A percentile compares a stretch with the other conserved stretches of the same genome.
These are phyloP conservation scores for Salix udensis DNA, from an alignment of 345 rosid species.

Conservation along the genomic window DNA sequence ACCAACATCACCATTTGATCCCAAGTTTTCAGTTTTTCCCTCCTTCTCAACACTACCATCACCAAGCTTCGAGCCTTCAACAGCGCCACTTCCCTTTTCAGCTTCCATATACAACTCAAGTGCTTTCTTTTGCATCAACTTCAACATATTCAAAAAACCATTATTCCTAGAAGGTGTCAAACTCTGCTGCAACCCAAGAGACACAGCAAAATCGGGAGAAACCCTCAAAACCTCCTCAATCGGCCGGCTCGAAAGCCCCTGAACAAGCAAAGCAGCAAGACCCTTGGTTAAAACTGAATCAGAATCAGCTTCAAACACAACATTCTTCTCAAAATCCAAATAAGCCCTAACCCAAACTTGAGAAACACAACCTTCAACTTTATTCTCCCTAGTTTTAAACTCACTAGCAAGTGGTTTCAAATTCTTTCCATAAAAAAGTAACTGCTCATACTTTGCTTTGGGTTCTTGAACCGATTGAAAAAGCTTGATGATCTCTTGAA, in stretches of 20 bases:
- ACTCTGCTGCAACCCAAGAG: constrained; percentile 83
- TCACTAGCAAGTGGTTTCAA: constrained; percentile 63
- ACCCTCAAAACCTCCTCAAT: constrained; percentile 68
- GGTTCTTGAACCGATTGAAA: constrained; percentile 82
- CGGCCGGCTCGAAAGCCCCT: constrained; percentile 71
- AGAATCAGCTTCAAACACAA: constrained; percentile 82
- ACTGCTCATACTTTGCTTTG: constrained; percentile 79
- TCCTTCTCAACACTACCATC: neutral
- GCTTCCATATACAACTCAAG: constrained; percentile 42
- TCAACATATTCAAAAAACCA: constrained; percentile 90
- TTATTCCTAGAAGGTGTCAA: constrained; percentile 81
- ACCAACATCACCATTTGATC: constrained; percentile 5
- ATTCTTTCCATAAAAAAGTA: constrained; percentile 69
- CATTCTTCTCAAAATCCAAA: constrained; percentile 55
- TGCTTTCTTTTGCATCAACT: constrained; percentile 86
- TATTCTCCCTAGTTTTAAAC: constrained; percentile 72
- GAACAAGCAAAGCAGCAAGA: constrained; percentile 82
- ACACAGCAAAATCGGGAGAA: constrained; percentile 71
- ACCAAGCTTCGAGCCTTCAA: constrained; percentile 2
- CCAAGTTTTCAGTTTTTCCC: neutral
- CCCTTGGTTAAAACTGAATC: constrained; percentile 85
- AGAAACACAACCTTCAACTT: constrained; percentile 90
- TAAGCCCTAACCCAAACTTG: constrained; percentile 97
- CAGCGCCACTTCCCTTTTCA: constrained; percentile 31
- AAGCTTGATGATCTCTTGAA: constrained; percentile 69